phyloP scores from a whole-genome alignment of 495 filamentous ascomycete genomes.

The Ramalina peruviana region DNA sequence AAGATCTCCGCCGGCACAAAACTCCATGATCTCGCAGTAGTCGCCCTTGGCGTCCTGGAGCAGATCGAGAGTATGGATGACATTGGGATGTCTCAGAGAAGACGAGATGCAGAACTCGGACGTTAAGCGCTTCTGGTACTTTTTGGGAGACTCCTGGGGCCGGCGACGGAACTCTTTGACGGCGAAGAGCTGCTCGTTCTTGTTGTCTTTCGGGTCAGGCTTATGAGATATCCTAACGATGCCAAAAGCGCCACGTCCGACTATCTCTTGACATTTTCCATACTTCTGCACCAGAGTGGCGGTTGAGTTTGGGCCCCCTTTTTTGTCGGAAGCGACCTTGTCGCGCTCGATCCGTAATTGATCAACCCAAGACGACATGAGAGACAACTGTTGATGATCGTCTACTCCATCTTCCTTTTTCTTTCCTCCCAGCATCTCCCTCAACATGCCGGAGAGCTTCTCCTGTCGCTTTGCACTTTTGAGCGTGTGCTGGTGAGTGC shows the following conservation, averaged over 20 bases:
- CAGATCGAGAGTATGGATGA: conserved; percentile 94
- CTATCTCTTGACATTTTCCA: conserved; percentile 95
- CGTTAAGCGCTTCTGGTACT: conserved; percentile 96
- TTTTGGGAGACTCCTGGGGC: conserved; percentile 85
- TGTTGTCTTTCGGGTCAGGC: conserved; percentile 63
- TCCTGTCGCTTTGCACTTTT: conserved; percentile 83
- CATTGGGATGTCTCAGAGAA: conserved; percentile 88
- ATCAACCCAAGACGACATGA: conserved; percentile 94
- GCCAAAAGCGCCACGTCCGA: conserved; percentile 94
- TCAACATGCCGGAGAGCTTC: conserved; percentile 84
- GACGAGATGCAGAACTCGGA: conserved; percentile 99
- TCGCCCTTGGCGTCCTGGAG: conserved; percentile 93
- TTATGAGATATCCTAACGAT: conserved; percentile 99
- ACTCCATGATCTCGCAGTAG: conserved; percentile 99
- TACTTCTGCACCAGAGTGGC: conserved; percentile 88
- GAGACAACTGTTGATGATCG: conserved; percentile 71
- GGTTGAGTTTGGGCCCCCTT: conserved; percentile 60
- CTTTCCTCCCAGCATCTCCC: conserved; percentile 62
- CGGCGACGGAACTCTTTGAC: conserved; percentile 96
- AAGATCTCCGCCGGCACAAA: conserved; percentile 90
- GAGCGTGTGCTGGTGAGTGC: conserved; percentile 73
- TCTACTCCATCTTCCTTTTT: conserved; percentile 54
- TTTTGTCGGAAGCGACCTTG: conserved; percentile 59
- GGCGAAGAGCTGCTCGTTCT: conserved; percentile 80
- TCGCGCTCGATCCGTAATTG: conserved; percentile 82